These are phyloP conservation scores for Triticum dicoccoides DNA, from an alignment of 176 grass and related monocot genomes.

Conservation along the genomic window DNA sequence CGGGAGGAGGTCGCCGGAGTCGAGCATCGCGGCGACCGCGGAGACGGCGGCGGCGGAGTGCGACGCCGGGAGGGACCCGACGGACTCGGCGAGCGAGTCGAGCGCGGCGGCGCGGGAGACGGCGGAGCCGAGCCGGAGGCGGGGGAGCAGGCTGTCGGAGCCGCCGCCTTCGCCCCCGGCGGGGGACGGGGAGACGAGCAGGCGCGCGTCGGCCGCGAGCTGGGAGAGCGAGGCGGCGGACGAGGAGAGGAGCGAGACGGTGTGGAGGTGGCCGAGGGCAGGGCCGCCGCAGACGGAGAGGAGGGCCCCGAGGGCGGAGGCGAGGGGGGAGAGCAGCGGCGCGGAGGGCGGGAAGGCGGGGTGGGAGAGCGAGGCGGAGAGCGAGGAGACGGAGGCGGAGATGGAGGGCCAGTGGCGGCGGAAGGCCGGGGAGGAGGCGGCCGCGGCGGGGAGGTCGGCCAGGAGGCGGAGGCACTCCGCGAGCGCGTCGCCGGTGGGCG, in stretches of 20 bases:
- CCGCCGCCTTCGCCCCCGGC: neutral
- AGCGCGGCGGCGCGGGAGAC: conserved; percentile 43
- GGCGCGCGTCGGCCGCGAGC: conserved; percentile 49
- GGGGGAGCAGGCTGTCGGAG: conserved; percentile 23
- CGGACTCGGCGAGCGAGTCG: conserved; percentile 14
- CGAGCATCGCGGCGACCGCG: conserved; percentile 44
- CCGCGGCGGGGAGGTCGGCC: conserved; percentile 26
- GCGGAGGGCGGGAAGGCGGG: conserved; percentile 31
- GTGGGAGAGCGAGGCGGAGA: conserved; percentile 40
- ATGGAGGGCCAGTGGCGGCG: conserved; percentile 57
- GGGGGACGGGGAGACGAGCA: conserved; percentile 5
- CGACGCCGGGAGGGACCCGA: neutral
- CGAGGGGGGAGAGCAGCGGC: conserved; percentile 45
- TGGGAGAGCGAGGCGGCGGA: conserved; percentile 32
- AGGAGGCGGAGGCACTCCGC: conserved; percentile 50
- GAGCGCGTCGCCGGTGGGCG: neutral
- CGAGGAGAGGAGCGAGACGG: conserved; percentile 57
- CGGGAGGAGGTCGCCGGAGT: conserved; percentile 40
- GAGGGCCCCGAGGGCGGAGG: conserved; percentile 33
- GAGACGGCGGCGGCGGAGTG: conserved; percentile 26
- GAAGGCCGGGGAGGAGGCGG: conserved; percentile 27
- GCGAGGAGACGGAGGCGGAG: conserved; percentile 31
- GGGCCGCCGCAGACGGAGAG: conserved; percentile 28
- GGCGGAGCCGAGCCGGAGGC: conserved; percentile 36
- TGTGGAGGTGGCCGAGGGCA: conserved; percentile 50